Percentiles rank a stretch among this genome's conserved stretches.
Conservation (phyloP, 208 protist species). For the Vickermania ingenoplastis region DNA sequence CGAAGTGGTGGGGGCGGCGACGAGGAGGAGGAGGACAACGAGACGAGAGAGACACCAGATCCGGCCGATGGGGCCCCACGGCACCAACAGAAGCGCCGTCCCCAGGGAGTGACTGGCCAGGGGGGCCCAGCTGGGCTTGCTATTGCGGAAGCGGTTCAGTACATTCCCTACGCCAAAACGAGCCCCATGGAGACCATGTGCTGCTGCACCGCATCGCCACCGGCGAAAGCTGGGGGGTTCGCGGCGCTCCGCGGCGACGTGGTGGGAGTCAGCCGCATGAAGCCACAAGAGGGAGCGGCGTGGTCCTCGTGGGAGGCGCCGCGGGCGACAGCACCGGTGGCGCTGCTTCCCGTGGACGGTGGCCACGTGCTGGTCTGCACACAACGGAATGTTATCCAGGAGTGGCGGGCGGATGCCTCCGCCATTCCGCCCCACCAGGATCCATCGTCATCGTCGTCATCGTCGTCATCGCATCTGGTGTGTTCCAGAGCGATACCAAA, state of each 20-base stretch:
- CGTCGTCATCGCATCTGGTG: too few species aligned
- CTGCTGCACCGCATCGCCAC: conserved; percentile 13
- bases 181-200: conserved; percentile 19
- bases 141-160: conserved; percentile 37
- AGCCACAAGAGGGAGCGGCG: neutral
- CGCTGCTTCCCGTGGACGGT: conserved; percentile 23
- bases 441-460: too few species aligned
- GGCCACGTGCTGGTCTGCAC: conserved; percentile 24
- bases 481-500: too few species aligned
- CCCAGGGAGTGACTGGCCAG: conserved; percentile 1
- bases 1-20: too few species aligned
- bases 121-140: conserved; percentile 18
- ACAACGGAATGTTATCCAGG: conserved; percentile 21
- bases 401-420: conserved; percentile 1
- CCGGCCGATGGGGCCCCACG: too few species aligned
- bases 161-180: conserved; percentile 49
- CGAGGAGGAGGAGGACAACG: too few species aligned
- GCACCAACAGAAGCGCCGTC: too few species aligned
- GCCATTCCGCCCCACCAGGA: too few species aligned
- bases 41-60: too few species aligned
- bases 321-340: conserved; percentile 23
- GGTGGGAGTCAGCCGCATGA: conserved; percentile 48
- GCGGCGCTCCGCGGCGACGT: conserved; percentile 32
- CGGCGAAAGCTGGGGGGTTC: conserved; percentile 5
- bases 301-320: conserved; percentile 21